Base-by-base conservation (phyloP, 148 eudicot genomes). In the Amaranthus palmeri region DNA sequence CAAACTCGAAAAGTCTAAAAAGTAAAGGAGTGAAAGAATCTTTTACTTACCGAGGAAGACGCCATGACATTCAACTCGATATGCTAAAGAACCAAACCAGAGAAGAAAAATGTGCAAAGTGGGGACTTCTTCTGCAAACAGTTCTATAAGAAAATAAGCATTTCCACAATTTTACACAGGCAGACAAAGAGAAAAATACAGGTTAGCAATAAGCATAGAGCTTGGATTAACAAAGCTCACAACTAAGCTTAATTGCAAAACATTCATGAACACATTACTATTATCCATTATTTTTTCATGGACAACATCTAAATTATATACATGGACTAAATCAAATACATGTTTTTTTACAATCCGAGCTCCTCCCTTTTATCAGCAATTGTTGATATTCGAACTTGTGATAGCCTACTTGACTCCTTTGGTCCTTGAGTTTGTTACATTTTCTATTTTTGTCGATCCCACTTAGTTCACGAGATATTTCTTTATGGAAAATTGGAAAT, bases 11-110 rank as follows among this genome's bases (percentile, higher is more conserved):
- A 1, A 10, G 42, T 3, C 12, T 44, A 59, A 3, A 11, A 57
- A 7, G 50, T 36, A 7, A 4, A 17, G 10, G 8, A 36, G 42
- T 50, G 11, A 25, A 18, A 59, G n/a, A n/a, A 42, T 18, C 15
- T 43, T 48, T 62, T 2, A 40, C 81, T 73, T 78, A 78, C 81
- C 0, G 77, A 78, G 62, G 77, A 78, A 73, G 73, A 63, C 41
- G 77, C 70, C 81, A 78, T 78, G 25, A 57, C 63, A 36, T 61
- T 61, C 44, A 44, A 61, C 46, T 52, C 9, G 42, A 54, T 58
- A 36, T 41, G 18, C 18, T 49, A 51, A 46, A 49, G 50, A 69
- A 60, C 44, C 42, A 54, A 42, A 55, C 62, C 44, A 57, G 13
- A 67, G 2, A 54, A 68, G 4, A 43, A 44, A 9, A 48, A 73